Evolutionary conservation across 805 yeast species (phyloP).

Genomic region (Scheffersomyces stipitis): DNA sequence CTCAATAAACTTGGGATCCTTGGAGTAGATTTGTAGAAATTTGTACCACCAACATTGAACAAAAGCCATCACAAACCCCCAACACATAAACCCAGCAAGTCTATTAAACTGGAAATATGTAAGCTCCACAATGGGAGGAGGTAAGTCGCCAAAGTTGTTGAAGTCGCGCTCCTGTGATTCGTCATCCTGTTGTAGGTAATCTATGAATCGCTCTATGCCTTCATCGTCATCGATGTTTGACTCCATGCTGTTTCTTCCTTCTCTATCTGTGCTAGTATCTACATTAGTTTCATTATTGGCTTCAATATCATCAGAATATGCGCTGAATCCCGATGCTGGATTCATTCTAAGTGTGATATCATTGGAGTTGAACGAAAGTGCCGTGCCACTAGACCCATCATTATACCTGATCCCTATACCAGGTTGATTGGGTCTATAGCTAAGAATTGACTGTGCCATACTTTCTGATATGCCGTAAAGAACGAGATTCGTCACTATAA

Average conservation of each 20-base stretch:
- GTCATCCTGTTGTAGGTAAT: conserved; percentile 31
- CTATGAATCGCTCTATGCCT: conserved; percentile 32
- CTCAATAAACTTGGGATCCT: conserved; percentile 80
- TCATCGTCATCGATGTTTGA: conserved; percentile 17
- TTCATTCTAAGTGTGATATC: conserved; percentile 7
- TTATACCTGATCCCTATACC: conserved; percentile 18
- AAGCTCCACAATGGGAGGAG: conserved; percentile 17
- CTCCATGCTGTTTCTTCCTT: background rate
- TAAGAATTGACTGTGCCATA: conserved; percentile 70
- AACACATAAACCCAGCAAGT: conserved; percentile 73
- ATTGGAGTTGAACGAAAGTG: conserved; percentile 20
- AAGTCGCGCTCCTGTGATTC: conserved; percentile 13
- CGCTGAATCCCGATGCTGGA: background rate
- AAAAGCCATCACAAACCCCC: conserved; percentile 86
- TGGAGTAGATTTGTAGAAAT: conserved; percentile 76
- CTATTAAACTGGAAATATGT: conserved; percentile 63
- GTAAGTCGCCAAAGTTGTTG: conserved; percentile 2
- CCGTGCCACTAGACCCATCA: conserved; percentile 8
- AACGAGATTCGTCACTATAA: conserved; percentile 75
- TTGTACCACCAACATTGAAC: conserved; percentile 88
- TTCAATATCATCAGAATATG: conserved; percentile 18
- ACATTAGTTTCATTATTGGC: background rate
- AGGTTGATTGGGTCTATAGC: conserved; percentile 24
- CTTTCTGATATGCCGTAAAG: conserved; percentile 90
- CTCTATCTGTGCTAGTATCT: background rate